phyloP scores from a whole-genome alignment of 768 basidiomycete genomes.

The Lactarius pseudohatsudake region DNA sequence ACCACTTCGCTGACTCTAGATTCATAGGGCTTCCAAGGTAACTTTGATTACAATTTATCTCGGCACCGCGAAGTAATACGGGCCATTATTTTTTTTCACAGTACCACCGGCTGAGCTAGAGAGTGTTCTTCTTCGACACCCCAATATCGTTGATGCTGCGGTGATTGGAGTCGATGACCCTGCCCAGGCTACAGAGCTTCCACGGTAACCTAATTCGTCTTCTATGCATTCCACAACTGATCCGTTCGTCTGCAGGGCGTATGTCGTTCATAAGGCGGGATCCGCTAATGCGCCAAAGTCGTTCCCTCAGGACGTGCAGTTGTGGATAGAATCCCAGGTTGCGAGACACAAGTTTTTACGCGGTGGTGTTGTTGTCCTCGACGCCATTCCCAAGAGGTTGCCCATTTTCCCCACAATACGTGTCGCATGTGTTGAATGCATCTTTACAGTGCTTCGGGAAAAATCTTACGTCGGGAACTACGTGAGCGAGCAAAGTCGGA shows the following conservation, averaged over 20 bases:
- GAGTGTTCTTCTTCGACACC: conserved; percentile 68
- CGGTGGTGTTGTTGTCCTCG: conserved; percentile 66
- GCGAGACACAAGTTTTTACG: conserved; percentile 76
- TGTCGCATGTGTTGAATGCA: not conserved
- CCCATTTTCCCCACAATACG: conserved; percentile 13
- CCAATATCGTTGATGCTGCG: conserved; percentile 73
- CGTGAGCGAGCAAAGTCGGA: conserved; percentile 67
- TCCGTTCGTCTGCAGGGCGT: conserved; percentile 46
- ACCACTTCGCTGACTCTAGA: not conserved
- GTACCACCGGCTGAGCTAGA: conserved; percentile 90
- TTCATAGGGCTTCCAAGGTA: conserved; percentile 72
- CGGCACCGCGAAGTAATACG: not conserved
- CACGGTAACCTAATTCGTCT: conserved; percentile 46
- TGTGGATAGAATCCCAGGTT: conserved; percentile 69
- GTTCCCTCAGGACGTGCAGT: conserved; percentile 53
- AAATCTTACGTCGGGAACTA: conserved; percentile 80
- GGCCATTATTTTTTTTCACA: conserved; percentile 33
- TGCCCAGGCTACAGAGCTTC: conserved; percentile 77
- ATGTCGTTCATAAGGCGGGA: conserved; percentile 51
- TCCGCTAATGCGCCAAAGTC: conserved; percentile 39
- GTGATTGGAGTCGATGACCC: conserved; percentile 74
- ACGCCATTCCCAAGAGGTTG: conserved; percentile 68
- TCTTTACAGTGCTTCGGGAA: conserved; percentile 69
- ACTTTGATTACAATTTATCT: conserved; percentile 15
- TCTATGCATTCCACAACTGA: not conserved